A percentile compares a stretch with the other conserved stretches of the same genome.
phyloP scores from a whole-genome alignment of 116 monocot genomes.

The Zostera marina region DNA sequence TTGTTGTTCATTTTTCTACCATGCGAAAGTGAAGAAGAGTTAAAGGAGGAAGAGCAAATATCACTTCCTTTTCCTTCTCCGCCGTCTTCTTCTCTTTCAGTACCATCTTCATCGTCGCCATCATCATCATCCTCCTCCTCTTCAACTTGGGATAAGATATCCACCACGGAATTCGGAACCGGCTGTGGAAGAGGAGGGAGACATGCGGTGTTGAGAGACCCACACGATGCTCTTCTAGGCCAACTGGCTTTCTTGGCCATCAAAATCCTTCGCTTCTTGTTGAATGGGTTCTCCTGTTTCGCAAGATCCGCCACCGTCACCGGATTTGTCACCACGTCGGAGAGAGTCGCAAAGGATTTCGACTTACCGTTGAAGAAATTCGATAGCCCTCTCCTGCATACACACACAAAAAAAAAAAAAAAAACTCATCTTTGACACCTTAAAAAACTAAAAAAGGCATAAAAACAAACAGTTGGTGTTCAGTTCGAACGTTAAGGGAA shows the following conservation, averaged over 20 bases:
- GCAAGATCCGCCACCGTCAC: conserved; percentile 14
- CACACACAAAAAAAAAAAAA: background rate
- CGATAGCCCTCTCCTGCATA: conserved; percentile 34
- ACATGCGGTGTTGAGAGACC: conserved; percentile 11
- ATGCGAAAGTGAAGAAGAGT: background rate
- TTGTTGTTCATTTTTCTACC: background rate
- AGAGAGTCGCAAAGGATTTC: conserved; percentile 33
- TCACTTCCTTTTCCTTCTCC: background rate
- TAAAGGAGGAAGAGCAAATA: background rate
- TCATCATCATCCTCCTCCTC: conserved; percentile 5
- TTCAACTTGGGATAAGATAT: conserved; percentile 5
- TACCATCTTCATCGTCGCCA: too few relatives aligned
- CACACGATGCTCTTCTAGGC: conserved; percentile 24
- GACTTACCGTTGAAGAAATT: conserved; percentile 41
- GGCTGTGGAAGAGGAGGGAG: conserved; percentile 2
- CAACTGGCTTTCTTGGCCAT: conserved; percentile 9
- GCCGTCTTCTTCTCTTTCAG: conserved; percentile 1
- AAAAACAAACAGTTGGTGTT: background rate
- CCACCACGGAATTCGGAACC: background rate
- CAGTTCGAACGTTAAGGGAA: conserved; percentile 51
- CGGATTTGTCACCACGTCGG: conserved; percentile 14
- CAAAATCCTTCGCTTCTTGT: conserved; percentile 36
- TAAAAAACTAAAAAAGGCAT: background rate
- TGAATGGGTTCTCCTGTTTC: conserved; percentile 52
- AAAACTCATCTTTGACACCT: background rate